Evolutionary conservation across 139 green algal species (phyloP).

Genomic region (Closterium sp.): DNA sequence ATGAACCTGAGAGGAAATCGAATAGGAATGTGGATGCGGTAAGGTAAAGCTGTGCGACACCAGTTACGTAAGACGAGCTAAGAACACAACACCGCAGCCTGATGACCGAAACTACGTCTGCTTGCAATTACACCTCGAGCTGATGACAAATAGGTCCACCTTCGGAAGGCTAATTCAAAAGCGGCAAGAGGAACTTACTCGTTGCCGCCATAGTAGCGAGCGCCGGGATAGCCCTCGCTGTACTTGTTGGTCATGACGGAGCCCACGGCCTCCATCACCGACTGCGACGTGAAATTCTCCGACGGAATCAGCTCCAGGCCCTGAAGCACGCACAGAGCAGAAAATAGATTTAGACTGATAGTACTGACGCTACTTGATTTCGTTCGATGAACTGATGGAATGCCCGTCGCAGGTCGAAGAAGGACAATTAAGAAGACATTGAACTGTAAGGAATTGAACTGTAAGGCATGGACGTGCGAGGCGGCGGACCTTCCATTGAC

Average conservation of each 20-base stretch:
- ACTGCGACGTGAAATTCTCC: conserved; percentile 94
- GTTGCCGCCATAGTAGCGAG: conserved; percentile 97
- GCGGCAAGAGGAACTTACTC: conserved; percentile 63
- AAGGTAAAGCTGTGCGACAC: neutral
- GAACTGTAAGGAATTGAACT: too few relatives aligned
- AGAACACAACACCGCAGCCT: too few relatives aligned
- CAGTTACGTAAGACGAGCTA: neutral
- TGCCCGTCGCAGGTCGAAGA: too few relatives aligned
- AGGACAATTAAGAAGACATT: too few relatives aligned
- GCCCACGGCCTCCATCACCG: conserved; percentile 95
- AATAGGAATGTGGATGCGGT: neutral
- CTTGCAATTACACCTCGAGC: too few relatives aligned
- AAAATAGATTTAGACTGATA: too few relatives aligned
- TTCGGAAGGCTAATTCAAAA: neutral
- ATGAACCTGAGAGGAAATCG: conserved; percentile 69
- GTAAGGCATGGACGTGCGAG: neutral
- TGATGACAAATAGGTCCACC: neutral
- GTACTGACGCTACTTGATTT: too few relatives aligned
- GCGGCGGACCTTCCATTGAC: conserved; percentile 80
- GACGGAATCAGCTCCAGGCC: conserved; percentile 96
- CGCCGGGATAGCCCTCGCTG: conserved; percentile 76
- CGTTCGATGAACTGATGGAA: too few relatives aligned
- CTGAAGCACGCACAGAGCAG: conserved; percentile 45
- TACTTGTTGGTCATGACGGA: conserved; percentile 99
- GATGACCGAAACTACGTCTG: too few relatives aligned